These are phyloP conservation scores for Rhodotorula diobovata DNA, from an alignment of 768 basidiomycete genomes.

Conservation along the genomic window DNA sequence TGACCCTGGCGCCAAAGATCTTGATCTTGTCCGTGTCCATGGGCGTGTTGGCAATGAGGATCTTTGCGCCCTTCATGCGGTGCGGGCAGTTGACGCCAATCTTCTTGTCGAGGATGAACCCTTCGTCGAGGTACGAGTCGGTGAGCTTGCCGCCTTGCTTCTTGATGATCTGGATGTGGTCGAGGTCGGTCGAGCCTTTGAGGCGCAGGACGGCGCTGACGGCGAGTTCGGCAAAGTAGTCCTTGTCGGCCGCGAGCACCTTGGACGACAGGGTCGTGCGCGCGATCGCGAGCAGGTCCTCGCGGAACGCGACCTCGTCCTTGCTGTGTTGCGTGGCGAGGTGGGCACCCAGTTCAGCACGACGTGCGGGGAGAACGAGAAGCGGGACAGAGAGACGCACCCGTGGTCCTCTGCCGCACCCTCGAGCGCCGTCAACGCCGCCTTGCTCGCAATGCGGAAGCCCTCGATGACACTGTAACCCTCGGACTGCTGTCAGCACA, in stretches of 20 bases:
- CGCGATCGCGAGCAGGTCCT: constrained; percentile 94
- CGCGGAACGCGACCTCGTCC: constrained; percentile 69
- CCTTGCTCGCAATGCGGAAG: constrained; percentile 81
- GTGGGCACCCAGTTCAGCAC: neutral
- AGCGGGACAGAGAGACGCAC: constrained; percentile 55
- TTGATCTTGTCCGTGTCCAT: constrained; percentile 99
- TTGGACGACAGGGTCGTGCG: constrained; percentile 92
- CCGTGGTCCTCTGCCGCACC: constrained; percentile 74
- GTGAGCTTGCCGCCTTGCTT: constrained; percentile 98
- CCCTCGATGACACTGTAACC: constrained; percentile 71
- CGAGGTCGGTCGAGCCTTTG: constrained; percentile 92
- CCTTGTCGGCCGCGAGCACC: constrained; percentile 92
- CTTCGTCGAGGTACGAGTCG: constrained; percentile 96
- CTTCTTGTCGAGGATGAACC: constrained; percentile 94
- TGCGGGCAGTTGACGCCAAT: constrained; percentile 94
- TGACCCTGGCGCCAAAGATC: constrained; percentile 92
- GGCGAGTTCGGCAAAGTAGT: constrained; percentile 95
- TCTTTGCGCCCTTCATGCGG: constrained; percentile 87
- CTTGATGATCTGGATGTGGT: constrained; percentile 99
- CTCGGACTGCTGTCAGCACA: neutral
- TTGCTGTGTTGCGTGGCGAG: constrained; percentile 51
- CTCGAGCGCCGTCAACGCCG: constrained; percentile 80
- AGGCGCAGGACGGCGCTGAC: constrained; percentile 92
- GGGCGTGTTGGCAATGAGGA: constrained; percentile 96
- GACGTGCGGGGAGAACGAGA: too few species aligned